Evolutionary conservation across 2,329 filamentous ascomycete species (phyloP).

Genomic region (Fusarium coicis): DNA sequence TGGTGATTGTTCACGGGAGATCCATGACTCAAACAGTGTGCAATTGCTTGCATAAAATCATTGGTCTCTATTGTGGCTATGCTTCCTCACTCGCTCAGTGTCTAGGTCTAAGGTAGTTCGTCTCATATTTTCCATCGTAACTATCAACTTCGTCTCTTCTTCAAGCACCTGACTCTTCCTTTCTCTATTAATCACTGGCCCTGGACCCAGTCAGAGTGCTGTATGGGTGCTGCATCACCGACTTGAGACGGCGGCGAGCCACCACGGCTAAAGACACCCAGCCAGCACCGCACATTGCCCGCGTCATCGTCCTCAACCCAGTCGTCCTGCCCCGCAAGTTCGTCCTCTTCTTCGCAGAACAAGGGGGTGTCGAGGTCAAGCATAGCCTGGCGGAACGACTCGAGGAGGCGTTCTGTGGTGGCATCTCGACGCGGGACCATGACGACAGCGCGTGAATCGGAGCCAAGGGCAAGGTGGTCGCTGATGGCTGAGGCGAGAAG

Average conservation of each 20-base stretch:
- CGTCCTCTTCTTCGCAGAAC: slow-evolving; percentile 67
- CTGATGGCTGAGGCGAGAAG: slow-evolving; percentile 78
- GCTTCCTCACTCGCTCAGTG: slow-evolving; percentile 4
- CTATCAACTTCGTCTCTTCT: slow-evolving; percentile 5
- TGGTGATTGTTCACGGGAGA: slow-evolving; percentile 25
- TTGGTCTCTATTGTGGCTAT: slow-evolving; percentile 1
- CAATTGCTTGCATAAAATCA: slow-evolving; percentile 10
- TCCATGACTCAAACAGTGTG: slow-evolving; percentile 26
- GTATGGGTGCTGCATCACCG: slow-evolving; percentile 9
- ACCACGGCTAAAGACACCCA: slow-evolving; percentile 66
- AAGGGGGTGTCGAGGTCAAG: slow-evolving; percentile 56
- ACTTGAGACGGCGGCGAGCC: slow-evolving; percentile 38
- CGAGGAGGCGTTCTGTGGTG: slow-evolving; percentile 70
- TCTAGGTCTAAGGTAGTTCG: slow-evolving; percentile 13
- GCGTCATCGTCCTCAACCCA: slow-evolving; percentile 69
- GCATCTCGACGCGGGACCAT: slow-evolving; percentile 84
- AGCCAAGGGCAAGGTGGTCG: slow-evolving; percentile 69
- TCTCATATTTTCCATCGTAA: neutral
- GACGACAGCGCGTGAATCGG: slow-evolving; percentile 74
- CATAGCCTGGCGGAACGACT: slow-evolving; percentile 73
- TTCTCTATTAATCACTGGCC: neutral
- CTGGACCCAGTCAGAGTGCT: neutral
- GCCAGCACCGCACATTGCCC: slow-evolving; percentile 72
- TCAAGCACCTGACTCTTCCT: neutral
- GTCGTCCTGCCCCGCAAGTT: slow-evolving; percentile 76